Evolutionary conservation across 345 rosid species (phyloP), one percentile per base, ranked within the genome.

Genomic region (Bruguiera parviflora): DNA sequence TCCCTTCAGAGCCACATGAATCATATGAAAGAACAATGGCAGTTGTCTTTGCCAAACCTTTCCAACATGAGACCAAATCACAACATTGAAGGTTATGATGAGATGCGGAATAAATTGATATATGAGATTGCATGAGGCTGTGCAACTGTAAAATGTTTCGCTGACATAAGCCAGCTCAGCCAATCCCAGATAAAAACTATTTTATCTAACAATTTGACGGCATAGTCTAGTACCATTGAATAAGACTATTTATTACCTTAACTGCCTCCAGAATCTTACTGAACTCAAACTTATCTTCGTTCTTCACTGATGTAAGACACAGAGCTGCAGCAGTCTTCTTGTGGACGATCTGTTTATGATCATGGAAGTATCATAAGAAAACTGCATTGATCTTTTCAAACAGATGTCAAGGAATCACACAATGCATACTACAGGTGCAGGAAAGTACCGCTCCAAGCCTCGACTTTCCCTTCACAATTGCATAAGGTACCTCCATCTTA

Each of bases 401-500:
- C 47, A 46, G 56, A 55, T 5, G 29, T 13, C 7, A 25, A 29
- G 13, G 1, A 27, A 16, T 8, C 4, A 19, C 8, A 18, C 47
- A 31, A 4, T 20, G 58, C 15, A 58, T 19, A 6, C 22, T 21
- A n/a, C 1, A 21, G 20, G 21, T 5, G 6, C 46, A 46, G 58
- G 59, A 47, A 25, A 18, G 47, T 70, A 87, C 92, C 71, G 90
- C 76, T 81, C 92, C 92, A 68, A 89, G 79, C 20, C 94, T 84
- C 6, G 94, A 74, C 77, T 89, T 89, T 1, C 91, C 95, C 79
- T 89, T 89, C 69, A 89, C 95, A 63, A 89, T 69, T 84, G 82
- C 88, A 83, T 89, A 89, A 0, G 95, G 95, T 28, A 89, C 85
- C 80, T 89, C 95, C 92, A 89, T 87, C 78, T 89, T 89, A 29